phyloP scores from a whole-genome alignment of 192 early-diverging fungal genomes.

The Gaertneriomyces semiglobifer region DNA sequence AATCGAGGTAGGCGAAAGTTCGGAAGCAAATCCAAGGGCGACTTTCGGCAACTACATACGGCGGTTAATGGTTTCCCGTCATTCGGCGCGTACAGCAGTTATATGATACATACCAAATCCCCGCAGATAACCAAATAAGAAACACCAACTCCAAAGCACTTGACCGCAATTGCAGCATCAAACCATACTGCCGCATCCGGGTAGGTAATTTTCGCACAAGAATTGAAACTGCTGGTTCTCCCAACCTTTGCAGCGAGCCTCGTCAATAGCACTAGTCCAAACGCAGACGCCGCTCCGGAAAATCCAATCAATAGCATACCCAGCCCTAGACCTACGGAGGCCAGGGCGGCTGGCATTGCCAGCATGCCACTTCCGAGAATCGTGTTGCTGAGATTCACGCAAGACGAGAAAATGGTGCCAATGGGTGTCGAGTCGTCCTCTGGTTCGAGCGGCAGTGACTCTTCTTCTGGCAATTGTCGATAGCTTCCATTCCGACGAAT shows the following conservation, averaged over 20 bases:
- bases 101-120: constrained; percentile 66
- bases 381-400: constrained; percentile 89
- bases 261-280: constrained; percentile 84
- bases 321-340: constrained; percentile 74
- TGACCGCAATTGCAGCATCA: constrained; percentile 95
- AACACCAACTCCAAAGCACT: constrained; percentile 96
- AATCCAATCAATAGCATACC: constrained; percentile 80
- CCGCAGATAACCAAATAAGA: constrained; percentile 95
- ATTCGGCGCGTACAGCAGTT: background rate
- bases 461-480: no score
- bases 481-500: no score
- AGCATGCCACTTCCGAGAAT: constrained; percentile 97
- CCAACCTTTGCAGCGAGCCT: constrained; percentile 73
- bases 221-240: constrained; percentile 85
- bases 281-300: constrained; percentile 66
- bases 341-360: constrained; percentile 91
- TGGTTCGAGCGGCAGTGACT: background rate
- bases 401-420: constrained; percentile 63
- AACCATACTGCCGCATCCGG: constrained; percentile 83
- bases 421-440: constrained; percentile 31
- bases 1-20: constrained; percentile 21
- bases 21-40: constrained; percentile 35
- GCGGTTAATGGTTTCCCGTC: background rate
- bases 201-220: constrained; percentile 86
- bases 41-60: constrained; percentile 43